Percentiles rank a stretch among this genome's conserved stretches.
phyloP scores from a whole-genome alignment of 1,284 basidiomycete genomes.

The Leccinum griseonigrum region DNA sequence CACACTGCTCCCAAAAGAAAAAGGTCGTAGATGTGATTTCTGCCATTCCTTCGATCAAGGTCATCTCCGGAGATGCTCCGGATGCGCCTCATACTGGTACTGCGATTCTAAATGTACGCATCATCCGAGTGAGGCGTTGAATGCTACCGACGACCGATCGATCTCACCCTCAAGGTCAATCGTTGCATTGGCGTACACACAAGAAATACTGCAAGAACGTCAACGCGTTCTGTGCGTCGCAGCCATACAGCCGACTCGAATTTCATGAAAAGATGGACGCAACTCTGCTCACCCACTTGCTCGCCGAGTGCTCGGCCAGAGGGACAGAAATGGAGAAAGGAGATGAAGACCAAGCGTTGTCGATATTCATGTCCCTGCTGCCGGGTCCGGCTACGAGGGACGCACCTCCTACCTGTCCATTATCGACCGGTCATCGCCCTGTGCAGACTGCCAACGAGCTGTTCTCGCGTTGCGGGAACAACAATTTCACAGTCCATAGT shows the following conservation, averaged over 20 bases:
- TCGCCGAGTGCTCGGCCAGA: slow-evolving; percentile 41
- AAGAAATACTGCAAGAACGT: slow-evolving; percentile 61
- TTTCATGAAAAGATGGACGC: slow-evolving; percentile 57
- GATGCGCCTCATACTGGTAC: slow-evolving; percentile 70
- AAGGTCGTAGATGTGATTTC: slow-evolving; percentile 61
- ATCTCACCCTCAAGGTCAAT: slow-evolving; percentile 51
- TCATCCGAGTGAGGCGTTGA: slow-evolving; percentile 9
- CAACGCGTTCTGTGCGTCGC: slow-evolving; percentile 44
- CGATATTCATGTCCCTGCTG: slow-evolving; percentile 51
- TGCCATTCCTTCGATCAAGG: slow-evolving; percentile 43
- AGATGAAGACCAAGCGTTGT: slow-evolving; percentile 28
- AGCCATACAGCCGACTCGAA: slow-evolving; percentile 45
- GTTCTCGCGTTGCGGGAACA: slow-evolving; percentile 67
- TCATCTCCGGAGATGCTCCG: slow-evolving; percentile 49
- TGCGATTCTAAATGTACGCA: slow-evolving; percentile 59
- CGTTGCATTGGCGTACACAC: slow-evolving; percentile 59
- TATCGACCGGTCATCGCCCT: slow-evolving; percentile 25
- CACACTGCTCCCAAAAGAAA: slow-evolving; percentile 52
- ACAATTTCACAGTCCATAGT: slow-evolving; percentile 72
- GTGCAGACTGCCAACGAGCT: slow-evolving; percentile 41
- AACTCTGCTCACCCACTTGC: slow-evolving; percentile 59
- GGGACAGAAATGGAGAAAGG: slow-evolving; percentile 7
- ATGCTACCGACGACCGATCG: slow-evolving; percentile 8
- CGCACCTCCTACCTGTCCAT: slow-evolving; percentile 35
- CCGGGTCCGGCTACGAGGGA: slow-evolving; percentile 37